A percentile compares a stretch with the other conserved stretches of the same genome.
Evolutionary conservation across 148 eudicot genomes (phyloP).

Genomic region (Silene latifolia): DNA sequence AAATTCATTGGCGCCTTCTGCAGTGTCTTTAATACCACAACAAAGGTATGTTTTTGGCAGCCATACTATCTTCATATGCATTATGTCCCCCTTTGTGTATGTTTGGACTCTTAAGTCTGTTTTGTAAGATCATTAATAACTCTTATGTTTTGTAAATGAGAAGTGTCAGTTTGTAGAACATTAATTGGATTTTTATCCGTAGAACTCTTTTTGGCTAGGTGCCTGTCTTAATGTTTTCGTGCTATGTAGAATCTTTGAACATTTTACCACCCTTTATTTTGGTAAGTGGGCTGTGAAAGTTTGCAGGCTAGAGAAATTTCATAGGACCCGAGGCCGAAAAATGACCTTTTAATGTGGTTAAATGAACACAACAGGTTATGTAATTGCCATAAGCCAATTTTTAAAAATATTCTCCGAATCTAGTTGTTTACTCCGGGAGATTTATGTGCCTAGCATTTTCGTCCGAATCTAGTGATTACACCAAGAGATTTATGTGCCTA

Average conservation of each 20-base stretch:
- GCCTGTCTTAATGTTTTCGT: no score
- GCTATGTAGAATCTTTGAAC: no score
- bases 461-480: not conserved
- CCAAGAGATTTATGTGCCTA: not conserved
- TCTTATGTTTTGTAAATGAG: not conserved
- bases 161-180: not conserved
- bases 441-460: not conserved
- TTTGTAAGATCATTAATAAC: no score
- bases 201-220: no score
- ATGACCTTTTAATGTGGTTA: not conserved
- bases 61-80: not conserved
- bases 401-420: no score
- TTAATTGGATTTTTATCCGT: no score
- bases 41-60: conserved; percentile 14
- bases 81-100: not conserved
- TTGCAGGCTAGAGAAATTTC: not conserved
- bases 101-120: not conserved
- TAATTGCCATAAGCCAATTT: not conserved
- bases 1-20: conserved; percentile 10
- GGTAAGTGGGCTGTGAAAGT: not conserved
- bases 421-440: not conserved
- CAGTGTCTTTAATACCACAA: not conserved
- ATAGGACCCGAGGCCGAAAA: not conserved
- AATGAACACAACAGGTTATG: no score
- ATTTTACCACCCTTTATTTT: not conserved